These are phyloP conservation scores for Penicillium maclennaniae DNA, from an alignment of 495 filamentous ascomycete genomes.

Conservation along the genomic window DNA sequence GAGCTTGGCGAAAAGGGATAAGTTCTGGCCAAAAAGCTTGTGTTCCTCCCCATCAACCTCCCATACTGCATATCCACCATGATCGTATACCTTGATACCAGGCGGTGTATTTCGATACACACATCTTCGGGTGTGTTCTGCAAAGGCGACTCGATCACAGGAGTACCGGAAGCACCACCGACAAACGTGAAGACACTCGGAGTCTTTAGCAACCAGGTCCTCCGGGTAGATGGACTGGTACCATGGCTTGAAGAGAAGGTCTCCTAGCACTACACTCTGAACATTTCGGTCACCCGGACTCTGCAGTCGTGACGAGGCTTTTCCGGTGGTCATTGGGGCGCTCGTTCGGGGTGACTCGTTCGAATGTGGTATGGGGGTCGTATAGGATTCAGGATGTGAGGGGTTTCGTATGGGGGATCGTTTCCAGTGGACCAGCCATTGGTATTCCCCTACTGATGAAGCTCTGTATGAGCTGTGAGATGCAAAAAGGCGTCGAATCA, in stretches of 20 bases:
- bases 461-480: not conserved
- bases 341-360: not conserved
- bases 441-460: constrained; percentile 7
- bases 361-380: not conserved
- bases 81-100: constrained; percentile 53
- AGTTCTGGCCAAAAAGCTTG: constrained; percentile 90
- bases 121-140: constrained; percentile 47
- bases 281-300: constrained; percentile 56
- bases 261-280: constrained; percentile 70
- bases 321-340: constrained; percentile 28
- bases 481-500: not conserved
- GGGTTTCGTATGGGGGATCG: not conserved
- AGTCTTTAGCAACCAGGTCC: constrained; percentile 64
- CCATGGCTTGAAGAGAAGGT: constrained; percentile 70
- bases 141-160: constrained; percentile 60
- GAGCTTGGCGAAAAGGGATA: constrained; percentile 95
- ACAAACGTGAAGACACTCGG: constrained; percentile 74
- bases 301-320: constrained; percentile 28
- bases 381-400: constrained; percentile 7
- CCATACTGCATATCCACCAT: constrained; percentile 66
- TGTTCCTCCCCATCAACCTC: constrained; percentile 88
- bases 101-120: constrained; percentile 37
- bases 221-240: constrained; percentile 77
- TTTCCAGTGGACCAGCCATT: constrained; percentile 24
- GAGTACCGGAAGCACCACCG: constrained; percentile 92